These are phyloP conservation scores for Penicillium maclennaniae DNA, from an alignment of 495 filamentous ascomycete species.

Conservation along the genomic window DNA sequence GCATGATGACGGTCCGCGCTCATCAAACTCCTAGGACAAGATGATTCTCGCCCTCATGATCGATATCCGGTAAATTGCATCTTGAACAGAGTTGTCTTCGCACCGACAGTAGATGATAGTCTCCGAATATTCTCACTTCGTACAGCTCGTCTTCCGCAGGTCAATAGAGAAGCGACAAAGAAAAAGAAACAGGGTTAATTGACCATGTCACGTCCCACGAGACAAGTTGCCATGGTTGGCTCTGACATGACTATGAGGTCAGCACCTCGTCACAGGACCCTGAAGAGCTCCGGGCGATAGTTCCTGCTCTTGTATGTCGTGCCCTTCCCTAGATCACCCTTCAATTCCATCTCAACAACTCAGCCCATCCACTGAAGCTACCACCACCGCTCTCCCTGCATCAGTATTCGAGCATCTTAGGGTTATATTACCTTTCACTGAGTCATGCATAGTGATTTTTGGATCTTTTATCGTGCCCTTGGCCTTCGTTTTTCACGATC, in stretches of 20 bases:
- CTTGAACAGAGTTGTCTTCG: background rate
- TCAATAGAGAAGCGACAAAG: background rate
- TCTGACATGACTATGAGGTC: background rate
- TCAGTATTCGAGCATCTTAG: too few species aligned
- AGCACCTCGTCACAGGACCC: background rate
- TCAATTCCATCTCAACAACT: too few species aligned
- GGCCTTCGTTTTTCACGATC: background rate
- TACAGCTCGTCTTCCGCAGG: background rate
- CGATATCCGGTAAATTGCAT: background rate
- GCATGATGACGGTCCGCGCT: background rate
- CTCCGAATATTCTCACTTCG: background rate
- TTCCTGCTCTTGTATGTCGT: background rate
- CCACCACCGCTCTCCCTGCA: too few species aligned
- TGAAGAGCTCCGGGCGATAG: background rate
- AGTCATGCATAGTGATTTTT: background rate
- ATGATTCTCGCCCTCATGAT: background rate
- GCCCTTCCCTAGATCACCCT: background rate
- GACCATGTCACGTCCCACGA: background rate
- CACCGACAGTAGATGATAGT: background rate
- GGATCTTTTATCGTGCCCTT: background rate
- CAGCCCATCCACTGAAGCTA: too few species aligned
- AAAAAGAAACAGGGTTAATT: background rate
- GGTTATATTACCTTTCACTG: background rate
- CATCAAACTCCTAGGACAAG: background rate
- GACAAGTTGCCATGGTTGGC: background rate